Percentiles rank a stretch among this genome's conserved stretches.
Conservation (phyloP, 1,139 yeast genomes). For the Magnusiomyces ingens region DNA sequence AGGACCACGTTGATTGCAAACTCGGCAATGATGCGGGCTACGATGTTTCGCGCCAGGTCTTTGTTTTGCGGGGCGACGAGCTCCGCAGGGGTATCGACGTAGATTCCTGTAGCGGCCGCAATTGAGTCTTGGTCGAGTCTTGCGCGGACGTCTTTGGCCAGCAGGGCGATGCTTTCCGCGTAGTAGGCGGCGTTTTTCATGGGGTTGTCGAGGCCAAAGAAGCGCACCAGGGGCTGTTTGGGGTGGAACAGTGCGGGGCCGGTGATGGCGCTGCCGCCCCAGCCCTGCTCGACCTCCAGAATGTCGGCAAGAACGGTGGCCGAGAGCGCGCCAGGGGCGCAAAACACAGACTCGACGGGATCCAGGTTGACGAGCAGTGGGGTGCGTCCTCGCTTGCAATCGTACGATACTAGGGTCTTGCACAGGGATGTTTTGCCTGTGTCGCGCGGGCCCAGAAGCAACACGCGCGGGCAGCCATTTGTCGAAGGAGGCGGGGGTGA, state of each 20-base stretch:
- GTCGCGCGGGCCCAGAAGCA: slow-evolving; percentile 65
- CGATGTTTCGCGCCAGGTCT: slow-evolving; percentile 36
- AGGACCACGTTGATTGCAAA: slow-evolving; percentile 42
- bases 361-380: slow-evolving; percentile 76
- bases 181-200: slow-evolving; percentile 56
- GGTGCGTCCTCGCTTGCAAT: slow-evolving; percentile 55
- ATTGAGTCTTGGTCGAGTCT: slow-evolving; percentile 50
- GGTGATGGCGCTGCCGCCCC: slow-evolving; percentile 83
- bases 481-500: slow-evolving; percentile 1
- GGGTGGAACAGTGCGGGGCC: slow-evolving; percentile 80
- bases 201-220: slow-evolving; percentile 63
- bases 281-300: slow-evolving; percentile 73
- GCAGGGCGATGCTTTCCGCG: slow-evolving; percentile 46
- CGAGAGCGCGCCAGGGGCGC: slow-evolving; percentile 78
- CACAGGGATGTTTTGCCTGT: slow-evolving; percentile 76
- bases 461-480: slow-evolving; percentile 47
- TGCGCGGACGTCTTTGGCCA: slow-evolving; percentile 53
- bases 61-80: slow-evolving; percentile 30
- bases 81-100: slow-evolving; percentile 72
- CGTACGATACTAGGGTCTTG: slow-evolving; percentile 67
- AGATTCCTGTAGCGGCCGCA: slow-evolving; percentile 53
- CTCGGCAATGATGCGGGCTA: slow-evolving; percentile 55
- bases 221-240: slow-evolving; percentile 79
- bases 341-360: slow-evolving; percentile 71
- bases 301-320: slow-evolving; percentile 81